phyloP scores from a whole-genome alignment of 768 basidiomycete genomes.

The Boletellus emodensis region DNA sequence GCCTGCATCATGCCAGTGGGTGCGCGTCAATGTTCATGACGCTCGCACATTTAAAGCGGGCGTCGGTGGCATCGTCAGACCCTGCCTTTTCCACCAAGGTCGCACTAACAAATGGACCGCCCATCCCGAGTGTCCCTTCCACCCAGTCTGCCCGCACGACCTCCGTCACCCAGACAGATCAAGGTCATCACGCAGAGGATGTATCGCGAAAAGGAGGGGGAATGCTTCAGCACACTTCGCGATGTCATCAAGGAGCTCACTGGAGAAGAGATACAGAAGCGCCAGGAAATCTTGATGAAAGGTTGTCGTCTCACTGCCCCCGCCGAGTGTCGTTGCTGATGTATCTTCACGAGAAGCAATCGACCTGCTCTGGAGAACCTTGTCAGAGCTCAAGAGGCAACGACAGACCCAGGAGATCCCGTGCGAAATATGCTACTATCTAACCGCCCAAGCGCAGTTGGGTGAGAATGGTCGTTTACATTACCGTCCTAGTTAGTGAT shows the following conservation, averaged over 20 bases:
- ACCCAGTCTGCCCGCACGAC: too few relatives aligned
- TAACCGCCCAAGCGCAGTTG: neutral
- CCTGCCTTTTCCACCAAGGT: neutral
- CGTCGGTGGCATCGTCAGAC: neutral
- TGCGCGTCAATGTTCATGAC: neutral
- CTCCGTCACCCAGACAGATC: neutral
- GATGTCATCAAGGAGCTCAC: constrained; percentile 17
- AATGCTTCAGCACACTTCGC: constrained; percentile 13
- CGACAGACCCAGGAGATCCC: neutral
- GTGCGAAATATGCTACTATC: neutral
- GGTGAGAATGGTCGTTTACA: constrained; percentile 1
- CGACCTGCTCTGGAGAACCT: neutral
- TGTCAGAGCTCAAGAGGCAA: neutral
- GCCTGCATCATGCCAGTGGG: too few relatives aligned
- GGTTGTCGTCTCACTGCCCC: constrained; percentile 8
- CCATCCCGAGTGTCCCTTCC: neutral
- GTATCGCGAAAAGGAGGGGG: constrained; percentile 24
- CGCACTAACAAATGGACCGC: constrained; percentile 1
- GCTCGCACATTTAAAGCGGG: neutral
- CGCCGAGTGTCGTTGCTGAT: neutral
- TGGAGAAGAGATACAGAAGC: constrained; percentile 11
- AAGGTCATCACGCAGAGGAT: constrained; percentile 16
- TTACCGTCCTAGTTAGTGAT: neutral
- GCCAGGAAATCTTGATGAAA: constrained; percentile 21
- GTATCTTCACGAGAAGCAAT: constrained; percentile 1